Evolutionary conservation across 139 green algal species (phyloP).

Genomic region (Limnomonas spitsbergensis): DNA sequence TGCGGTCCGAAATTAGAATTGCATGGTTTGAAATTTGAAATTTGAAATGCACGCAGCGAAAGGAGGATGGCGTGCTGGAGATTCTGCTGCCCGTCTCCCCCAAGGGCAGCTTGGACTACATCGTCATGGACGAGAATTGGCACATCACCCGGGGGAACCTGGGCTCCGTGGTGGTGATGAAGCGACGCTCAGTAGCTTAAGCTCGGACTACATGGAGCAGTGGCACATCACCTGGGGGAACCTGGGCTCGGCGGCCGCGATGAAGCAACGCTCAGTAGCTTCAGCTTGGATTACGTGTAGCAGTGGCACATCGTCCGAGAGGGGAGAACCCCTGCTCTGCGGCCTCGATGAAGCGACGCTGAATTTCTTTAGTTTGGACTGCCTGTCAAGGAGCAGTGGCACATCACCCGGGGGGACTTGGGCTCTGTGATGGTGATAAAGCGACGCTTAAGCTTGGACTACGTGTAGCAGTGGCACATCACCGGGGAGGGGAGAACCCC

Average conservation of each 20-base stretch:
- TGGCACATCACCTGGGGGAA: neutral
- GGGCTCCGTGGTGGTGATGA: neutral
- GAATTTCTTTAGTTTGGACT: neutral
- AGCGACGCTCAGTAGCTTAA: too few relatives aligned
- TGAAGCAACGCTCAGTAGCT: too few relatives aligned
- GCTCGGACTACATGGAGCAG: neutral
- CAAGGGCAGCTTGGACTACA: neutral
- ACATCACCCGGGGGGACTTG: neutral
- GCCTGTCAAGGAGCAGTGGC: neutral
- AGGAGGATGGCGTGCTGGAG: neutral
- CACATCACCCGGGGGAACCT: neutral
- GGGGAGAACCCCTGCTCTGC: neutral
- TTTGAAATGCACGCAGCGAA: neutral
- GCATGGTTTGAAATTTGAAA: neutral
- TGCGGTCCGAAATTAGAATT: neutral
- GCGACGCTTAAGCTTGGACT: neutral
- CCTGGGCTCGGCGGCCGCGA: neutral
- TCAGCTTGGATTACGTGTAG: neutral
- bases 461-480: neutral
- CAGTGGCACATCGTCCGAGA: neutral
- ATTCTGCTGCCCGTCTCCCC: neutral
- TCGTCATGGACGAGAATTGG: neutral
- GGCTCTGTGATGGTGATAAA: neutral
- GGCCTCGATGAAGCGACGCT: neutral
- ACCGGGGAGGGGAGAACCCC: neutral